Base-by-base conservation (phyloP, 2,329 filamentous ascomycete genomes). In the Ceratocystis smalleyi region DNA sequence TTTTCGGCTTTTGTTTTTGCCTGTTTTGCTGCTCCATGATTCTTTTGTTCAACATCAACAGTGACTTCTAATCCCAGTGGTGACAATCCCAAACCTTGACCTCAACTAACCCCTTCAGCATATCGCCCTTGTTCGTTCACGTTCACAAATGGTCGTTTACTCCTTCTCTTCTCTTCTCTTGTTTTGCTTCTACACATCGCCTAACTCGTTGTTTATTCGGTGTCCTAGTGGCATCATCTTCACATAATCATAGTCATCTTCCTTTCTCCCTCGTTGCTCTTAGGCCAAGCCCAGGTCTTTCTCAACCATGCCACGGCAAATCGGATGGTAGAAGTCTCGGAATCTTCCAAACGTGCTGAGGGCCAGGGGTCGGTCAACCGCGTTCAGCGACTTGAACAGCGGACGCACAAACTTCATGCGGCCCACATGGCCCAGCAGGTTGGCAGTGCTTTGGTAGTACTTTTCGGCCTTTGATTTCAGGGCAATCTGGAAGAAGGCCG, bases 381-480 rank as follows among this genome's bases (percentile, higher is more conserved):
- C 84, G 71, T 87, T 86, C 69, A 99, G 76, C 61, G 83, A 81
- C 67, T 87, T 81, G 76, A 87, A 96, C 71, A 97, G 75, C 24
- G 92, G 90, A 59, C 92, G 80, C 66, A 97, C 92, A 74, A 92
- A 97, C 81, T 97, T 97, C 94, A 99, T 97, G 65, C 94, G 80
- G 12, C 94, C 94, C 27, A 96, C 91, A 62, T 81, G 80, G 40
- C 89, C 88, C 47, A 97, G 78, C 64, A 96, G 77, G 66, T 88
- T 83, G 1, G 87, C 84, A 0, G 89, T 83, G 1, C 86, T 85
- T 66, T 83, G 72, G 70, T 92, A 89, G 45, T 87, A 82, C 65
- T 79, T 81, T 62, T 80, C 74, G 70, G 91, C 88, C 65, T 84
- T 82, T 12, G 89, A 87, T 70, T 83, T 83, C 71, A 99, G 80